phyloP scores from a whole-genome alignment of 192 early-diverging fungal genomes.

The Coemansia sp. region DNA sequence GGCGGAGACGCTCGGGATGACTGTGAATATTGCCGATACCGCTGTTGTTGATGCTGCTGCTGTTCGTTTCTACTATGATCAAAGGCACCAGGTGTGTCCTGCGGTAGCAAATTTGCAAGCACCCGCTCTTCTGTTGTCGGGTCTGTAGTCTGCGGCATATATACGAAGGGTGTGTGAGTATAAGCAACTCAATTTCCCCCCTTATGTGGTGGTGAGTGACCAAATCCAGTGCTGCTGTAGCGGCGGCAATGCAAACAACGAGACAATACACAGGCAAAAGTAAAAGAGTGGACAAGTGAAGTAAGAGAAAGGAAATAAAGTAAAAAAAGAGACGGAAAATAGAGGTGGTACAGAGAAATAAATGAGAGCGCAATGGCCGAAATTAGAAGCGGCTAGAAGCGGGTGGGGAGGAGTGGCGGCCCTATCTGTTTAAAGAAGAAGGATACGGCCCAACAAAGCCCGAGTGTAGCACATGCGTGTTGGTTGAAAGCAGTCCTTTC shows the following conservation, averaged over 20 bases:
- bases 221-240: background rate
- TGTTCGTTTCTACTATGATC: background rate
- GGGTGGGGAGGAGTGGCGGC: background rate
- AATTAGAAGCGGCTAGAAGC: background rate
- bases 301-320: background rate
- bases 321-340: background rate
- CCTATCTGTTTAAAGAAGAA: background rate
- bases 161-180: background rate
- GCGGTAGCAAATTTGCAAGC: constrained; percentile 9
- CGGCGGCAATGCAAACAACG: background rate
- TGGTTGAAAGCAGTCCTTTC: background rate
- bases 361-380: background rate
- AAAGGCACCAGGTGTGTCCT: constrained; percentile 12
- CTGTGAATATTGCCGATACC: background rate
- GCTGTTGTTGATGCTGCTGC: constrained; percentile 1
- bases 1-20: background rate
- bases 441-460: too few relatives aligned
- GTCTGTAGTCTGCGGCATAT: constrained; percentile 40
- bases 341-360: background rate
- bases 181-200: background rate
- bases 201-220: background rate
- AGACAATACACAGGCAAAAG: background rate
- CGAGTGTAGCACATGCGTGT: background rate
- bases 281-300: background rate
- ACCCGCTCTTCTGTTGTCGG: constrained; percentile 20